phyloP scores from a whole-genome alignment of 2,329 filamentous ascomycete genomes.

The Phialemoniopsis sp. region DNA sequence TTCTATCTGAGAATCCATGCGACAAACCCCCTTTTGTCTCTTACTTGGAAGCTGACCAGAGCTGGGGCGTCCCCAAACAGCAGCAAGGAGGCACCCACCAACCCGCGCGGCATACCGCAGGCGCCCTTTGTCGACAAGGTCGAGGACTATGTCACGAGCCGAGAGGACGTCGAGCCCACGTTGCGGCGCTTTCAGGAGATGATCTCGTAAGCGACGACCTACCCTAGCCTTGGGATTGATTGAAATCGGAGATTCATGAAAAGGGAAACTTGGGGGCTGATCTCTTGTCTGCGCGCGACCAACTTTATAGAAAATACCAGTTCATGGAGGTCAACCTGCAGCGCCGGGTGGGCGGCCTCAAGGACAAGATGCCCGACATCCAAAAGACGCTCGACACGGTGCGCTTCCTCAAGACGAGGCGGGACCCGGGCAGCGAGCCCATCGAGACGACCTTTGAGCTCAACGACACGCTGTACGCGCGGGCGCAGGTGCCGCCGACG shows the following conservation, averaged over 20 bases:
- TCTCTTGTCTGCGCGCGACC: slow-evolving; percentile 3
- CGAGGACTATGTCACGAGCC: slow-evolving; percentile 78
- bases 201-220: slow-evolving; percentile 69
- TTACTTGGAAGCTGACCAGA: not conserved
- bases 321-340: slow-evolving; percentile 98
- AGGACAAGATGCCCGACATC: slow-evolving; percentile 96
- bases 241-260: too few species aligned
- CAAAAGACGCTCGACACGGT: slow-evolving; percentile 94
- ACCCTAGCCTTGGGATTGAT: too few species aligned
- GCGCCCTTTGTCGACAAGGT: slow-evolving; percentile 86
- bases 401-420: slow-evolving; percentile 62
- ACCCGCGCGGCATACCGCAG: slow-evolving; percentile 77
- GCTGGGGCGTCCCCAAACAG: not conserved
- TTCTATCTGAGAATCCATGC: too few species aligned
- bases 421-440: slow-evolving; percentile 42
- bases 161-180: slow-evolving; percentile 75
- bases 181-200: slow-evolving; percentile 86
- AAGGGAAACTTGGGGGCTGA: not conserved
- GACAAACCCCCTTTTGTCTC: too few species aligned
- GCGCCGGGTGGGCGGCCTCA: slow-evolving; percentile 73
- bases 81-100: slow-evolving; percentile 54
- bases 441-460: slow-evolving; percentile 94
- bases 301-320: slow-evolving; percentile 80
- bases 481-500: slow-evolving; percentile 75
- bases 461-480: slow-evolving; percentile 92